Evolutionary conservation across 495 filamentous ascomycete genomes (phyloP).

Genomic region (Penicillium crystallinum): DNA sequence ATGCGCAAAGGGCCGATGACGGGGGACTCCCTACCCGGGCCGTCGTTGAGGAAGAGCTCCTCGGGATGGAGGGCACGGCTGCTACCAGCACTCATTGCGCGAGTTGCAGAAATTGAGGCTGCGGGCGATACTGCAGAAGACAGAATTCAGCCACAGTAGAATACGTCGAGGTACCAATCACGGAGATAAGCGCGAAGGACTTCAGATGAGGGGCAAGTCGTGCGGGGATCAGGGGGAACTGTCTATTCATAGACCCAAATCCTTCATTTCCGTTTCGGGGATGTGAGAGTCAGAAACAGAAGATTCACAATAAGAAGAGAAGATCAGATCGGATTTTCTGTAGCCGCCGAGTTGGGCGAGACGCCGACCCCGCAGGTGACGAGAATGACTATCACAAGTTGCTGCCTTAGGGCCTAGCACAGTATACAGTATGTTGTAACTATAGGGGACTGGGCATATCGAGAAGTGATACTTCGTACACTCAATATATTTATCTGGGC

Average conservation of each 20-base stretch:
- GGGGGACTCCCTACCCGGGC: slow-evolving; percentile 52
- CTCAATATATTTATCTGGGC: too few relatives aligned
- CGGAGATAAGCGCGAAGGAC: slow-evolving; percentile 14
- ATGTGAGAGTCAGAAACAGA: background rate
- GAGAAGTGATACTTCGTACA: too few relatives aligned
- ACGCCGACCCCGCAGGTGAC: slow-evolving; percentile 25
- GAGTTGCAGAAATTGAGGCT: background rate
- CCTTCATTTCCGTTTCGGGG: background rate
- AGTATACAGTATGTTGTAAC: background rate
- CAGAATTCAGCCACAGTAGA: slow-evolving; percentile 10
- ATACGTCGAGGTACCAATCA: slow-evolving; percentile 10
- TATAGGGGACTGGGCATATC: background rate
- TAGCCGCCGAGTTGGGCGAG: slow-evolving; percentile 19
- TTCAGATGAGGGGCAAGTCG: background rate
- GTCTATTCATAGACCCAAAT: slow-evolving; percentile 4
- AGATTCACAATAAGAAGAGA: slow-evolving; percentile 1
- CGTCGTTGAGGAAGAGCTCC: slow-evolving; percentile 67
- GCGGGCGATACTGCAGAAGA: slow-evolving; percentile 13
- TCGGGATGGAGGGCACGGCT: slow-evolving; percentile 54
- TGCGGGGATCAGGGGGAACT: slow-evolving; percentile 6
- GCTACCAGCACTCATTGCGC: slow-evolving; percentile 36
- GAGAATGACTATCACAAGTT: slow-evolving; percentile 12
- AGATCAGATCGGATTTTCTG: background rate
- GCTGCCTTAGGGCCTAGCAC: slow-evolving; percentile 5
- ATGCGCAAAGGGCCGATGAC: slow-evolving; percentile 83